Evolutionary conservation across 2,329 filamentous ascomycete species (phyloP).

Genomic region (Fusarium nelsonii): DNA sequence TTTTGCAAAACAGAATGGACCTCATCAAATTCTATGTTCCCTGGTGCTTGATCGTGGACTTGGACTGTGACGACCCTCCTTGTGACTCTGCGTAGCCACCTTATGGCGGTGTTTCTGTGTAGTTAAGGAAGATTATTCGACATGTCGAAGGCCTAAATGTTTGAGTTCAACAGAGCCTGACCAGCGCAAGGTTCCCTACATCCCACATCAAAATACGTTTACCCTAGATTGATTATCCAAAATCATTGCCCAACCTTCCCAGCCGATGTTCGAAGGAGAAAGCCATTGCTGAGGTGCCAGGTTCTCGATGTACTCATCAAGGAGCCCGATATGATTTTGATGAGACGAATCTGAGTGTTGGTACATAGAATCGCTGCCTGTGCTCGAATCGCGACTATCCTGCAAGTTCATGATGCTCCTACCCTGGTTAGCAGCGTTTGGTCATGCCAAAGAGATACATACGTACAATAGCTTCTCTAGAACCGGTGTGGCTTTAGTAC

Average conservation of each 20-base stretch:
- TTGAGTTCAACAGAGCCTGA: not conserved
- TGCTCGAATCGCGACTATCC: not conserved
- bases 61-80: too few species aligned
- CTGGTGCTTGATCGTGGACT: too few species aligned
- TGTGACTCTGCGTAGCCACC: too few species aligned
- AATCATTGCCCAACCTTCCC: slow-evolving; percentile 21
- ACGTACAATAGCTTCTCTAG: not conserved
- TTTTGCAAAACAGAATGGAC: too few species aligned
- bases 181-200: not conserved
- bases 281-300: slow-evolving; percentile 30
- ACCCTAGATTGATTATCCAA: slow-evolving; percentile 4
- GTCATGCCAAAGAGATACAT: not conserved
- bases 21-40: too few species aligned
- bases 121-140: not conserved
- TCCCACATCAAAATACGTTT: not conserved
- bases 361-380: not conserved
- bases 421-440: not conserved
- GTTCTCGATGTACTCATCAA: slow-evolving; percentile 10
- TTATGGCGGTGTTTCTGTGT: not conserved
- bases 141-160: too few species aligned
- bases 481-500: not conserved
- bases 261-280: slow-evolving; percentile 25
- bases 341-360: not conserved
- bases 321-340: not conserved
- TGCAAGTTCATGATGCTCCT: not conserved